phyloP scores from a whole-genome alignment of 768 basidiomycete genomes.

The Hysterangium stoloniferum region DNA sequence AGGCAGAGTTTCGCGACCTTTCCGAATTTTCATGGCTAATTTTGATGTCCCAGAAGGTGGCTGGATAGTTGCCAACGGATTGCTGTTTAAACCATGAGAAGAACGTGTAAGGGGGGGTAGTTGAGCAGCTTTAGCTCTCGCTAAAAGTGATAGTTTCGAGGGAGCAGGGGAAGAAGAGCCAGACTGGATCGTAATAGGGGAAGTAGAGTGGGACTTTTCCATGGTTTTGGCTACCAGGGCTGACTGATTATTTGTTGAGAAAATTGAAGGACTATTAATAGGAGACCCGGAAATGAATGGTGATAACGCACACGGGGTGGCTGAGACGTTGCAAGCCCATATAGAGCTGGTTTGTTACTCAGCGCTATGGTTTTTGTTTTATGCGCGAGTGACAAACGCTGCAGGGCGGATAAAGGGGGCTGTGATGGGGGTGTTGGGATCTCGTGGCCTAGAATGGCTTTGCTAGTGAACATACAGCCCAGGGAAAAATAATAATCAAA shows the following conservation, averaged over 20 bases:
- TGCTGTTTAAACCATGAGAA: constrained; percentile 30
- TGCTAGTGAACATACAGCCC: constrained; percentile 2
- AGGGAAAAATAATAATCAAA: background rate
- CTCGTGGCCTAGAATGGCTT: constrained; percentile 28
- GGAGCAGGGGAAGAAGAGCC: constrained; percentile 32
- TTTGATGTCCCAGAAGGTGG: constrained; percentile 43
- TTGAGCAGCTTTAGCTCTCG: constrained; percentile 45
- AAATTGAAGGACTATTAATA: too few relatives aligned
- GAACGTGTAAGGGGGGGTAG: constrained; percentile 19
- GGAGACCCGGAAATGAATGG: too few relatives aligned
- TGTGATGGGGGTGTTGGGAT: constrained; percentile 31
- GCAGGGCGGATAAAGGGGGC: constrained; percentile 27
- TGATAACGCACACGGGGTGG: too few relatives aligned
- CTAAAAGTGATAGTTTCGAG: constrained; percentile 72
- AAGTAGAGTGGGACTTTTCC: constrained; percentile 11
- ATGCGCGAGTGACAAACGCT: constrained; percentile 38
- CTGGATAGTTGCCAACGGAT: constrained; percentile 64
- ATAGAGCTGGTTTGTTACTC: constrained; percentile 20
- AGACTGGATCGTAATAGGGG: constrained; percentile 12
- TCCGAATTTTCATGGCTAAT: constrained; percentile 66
- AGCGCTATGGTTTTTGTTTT: constrained; percentile 19
- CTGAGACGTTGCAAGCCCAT: constrained; percentile 18
- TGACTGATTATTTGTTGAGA: too few relatives aligned
- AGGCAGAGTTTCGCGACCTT: constrained; percentile 44
- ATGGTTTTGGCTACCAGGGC: too few relatives aligned